phyloP scores from a whole-genome alignment of 768 basidiomycete species.

The Tulasnella sp. region DNA sequence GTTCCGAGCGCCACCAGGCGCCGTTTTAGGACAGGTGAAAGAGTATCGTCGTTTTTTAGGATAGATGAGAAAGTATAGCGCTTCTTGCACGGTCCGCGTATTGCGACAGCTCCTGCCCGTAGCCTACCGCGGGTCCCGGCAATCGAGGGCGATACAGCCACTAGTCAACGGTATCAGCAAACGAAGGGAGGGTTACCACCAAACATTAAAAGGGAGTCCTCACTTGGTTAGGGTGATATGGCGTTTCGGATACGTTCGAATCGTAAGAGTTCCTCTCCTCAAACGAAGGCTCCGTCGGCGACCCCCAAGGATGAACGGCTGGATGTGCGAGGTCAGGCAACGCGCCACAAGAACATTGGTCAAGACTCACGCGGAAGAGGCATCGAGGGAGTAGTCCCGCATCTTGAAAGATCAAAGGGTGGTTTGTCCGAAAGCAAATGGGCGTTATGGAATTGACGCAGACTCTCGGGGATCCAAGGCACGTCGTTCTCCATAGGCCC shows the following conservation, averaged over 20 bases:
- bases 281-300: slow-evolving; percentile 9
- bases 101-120: background rate
- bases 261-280: slow-evolving; percentile 23
- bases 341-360: background rate
- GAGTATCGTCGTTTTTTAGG: background rate
- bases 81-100: background rate
- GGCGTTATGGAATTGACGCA: slow-evolving; percentile 12
- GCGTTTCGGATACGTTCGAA: slow-evolving; percentile 11
- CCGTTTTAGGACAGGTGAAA: background rate
- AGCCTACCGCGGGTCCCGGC: background rate
- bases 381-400: background rate
- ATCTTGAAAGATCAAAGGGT: slow-evolving; percentile 8
- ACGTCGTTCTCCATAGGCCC: no score
- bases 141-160: background rate
- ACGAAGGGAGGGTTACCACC: no score
- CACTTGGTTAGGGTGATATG: slow-evolving; percentile 26
- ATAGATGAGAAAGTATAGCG: background rate
- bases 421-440: slow-evolving; percentile 6
- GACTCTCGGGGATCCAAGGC: slow-evolving; percentile 18
- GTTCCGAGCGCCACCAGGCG: background rate
- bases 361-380: slow-evolving; percentile 24
- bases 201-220: background rate
- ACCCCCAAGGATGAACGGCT: slow-evolving; percentile 25
- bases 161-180: background rate
- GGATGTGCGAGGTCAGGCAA: no score